A percentile compares a stretch with the other conserved stretches of the same genome.
These are phyloP conservation scores for Cinnamomum chago DNA, from an alignment of 164 flowering plant species.

Conservation along the genomic window DNA sequence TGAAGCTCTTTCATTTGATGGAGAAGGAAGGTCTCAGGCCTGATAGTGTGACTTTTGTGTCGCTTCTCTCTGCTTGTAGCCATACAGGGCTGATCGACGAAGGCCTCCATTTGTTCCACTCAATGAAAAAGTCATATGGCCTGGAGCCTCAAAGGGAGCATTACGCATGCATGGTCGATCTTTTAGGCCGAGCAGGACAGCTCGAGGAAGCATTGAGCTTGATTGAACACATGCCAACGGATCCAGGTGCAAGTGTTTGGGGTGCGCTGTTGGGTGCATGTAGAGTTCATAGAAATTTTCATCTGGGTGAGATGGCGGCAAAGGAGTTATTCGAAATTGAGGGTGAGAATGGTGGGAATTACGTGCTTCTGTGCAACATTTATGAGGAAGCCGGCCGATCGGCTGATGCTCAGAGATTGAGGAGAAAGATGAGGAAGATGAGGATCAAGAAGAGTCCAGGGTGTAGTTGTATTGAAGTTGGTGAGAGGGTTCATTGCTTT, in stretches of 20 bases:
- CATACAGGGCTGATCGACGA: conserved; percentile 43
- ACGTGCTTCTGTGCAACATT: conserved; percentile 36
- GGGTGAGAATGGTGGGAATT: conserved; percentile 33
- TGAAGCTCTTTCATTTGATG: conserved; percentile 21
- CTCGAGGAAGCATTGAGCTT: conserved; percentile 32
- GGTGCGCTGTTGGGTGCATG: conserved; percentile 45
- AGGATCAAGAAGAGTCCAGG: conserved; percentile 42
- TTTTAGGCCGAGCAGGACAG: conserved; percentile 40
- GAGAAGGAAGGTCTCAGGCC: conserved; percentile 14
- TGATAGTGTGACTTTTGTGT: conserved; percentile 33
- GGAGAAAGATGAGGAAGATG: conserved; percentile 33
- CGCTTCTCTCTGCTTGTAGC: conserved; percentile 42
- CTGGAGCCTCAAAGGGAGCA: conserved; percentile 30
- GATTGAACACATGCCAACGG: conserved; percentile 31
- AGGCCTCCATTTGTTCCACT: conserved; percentile 23
- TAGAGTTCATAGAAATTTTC: conserved; percentile 25
- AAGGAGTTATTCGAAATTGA: conserved; percentile 33
- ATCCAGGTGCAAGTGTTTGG: conserved; percentile 22
- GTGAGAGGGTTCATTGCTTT: conserved; percentile 27
- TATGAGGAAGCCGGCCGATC: conserved; percentile 38
- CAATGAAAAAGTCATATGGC: conserved; percentile 24
- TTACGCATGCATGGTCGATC: conserved; percentile 42
- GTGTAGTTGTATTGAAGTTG: conserved; percentile 35
- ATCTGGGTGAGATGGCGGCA: conserved; percentile 32
- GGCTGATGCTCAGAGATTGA: conserved; percentile 30